Evolutionary conservation across 2,329 filamentous ascomycete species (phyloP).

Genomic region (Trichoderma cornu-damae): DNA sequence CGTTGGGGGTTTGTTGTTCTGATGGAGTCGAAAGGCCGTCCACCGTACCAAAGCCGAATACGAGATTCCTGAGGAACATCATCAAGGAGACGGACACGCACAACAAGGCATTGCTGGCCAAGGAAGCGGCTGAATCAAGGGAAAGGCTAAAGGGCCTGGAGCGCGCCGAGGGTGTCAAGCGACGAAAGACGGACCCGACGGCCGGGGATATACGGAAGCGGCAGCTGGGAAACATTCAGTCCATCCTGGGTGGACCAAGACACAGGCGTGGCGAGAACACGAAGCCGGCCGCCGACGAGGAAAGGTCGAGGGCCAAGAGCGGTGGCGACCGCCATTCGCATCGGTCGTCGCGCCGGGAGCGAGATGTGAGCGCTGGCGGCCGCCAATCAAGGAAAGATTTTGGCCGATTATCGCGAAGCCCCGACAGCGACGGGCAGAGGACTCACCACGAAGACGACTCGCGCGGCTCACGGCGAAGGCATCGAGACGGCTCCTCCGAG

Average conservation of each 20-base stretch:
- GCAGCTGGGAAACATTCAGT: slow-evolving; percentile 57
- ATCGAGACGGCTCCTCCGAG: slow-evolving; percentile 5
- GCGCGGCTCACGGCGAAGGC: slow-evolving; percentile 19
- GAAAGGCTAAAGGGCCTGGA: slow-evolving; percentile 62
- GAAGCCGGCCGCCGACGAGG: slow-evolving; percentile 18
- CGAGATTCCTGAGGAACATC: slow-evolving; percentile 79
- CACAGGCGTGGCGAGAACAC: slow-evolving; percentile 25
- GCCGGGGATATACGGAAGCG: slow-evolving; percentile 49
- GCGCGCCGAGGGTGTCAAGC: slow-evolving; percentile 41
- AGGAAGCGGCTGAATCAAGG: slow-evolving; percentile 73
- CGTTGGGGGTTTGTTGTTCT: slow-evolving; percentile 5
- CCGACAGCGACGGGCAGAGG: slow-evolving; percentile 18
- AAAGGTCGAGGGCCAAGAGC: slow-evolving; percentile 18
- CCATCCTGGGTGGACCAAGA: slow-evolving; percentile 46
- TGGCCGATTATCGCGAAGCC: slow-evolving; percentile 26
- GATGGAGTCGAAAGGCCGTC: slow-evolving; percentile 50
- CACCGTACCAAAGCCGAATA: slow-evolving; percentile 81
- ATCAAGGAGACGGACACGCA: slow-evolving; percentile 84
- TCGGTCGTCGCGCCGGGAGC: slow-evolving; percentile 17
- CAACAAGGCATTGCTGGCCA: slow-evolving; percentile 80
- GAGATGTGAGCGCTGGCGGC: slow-evolving; percentile 18
- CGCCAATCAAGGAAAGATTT: slow-evolving; percentile 20
- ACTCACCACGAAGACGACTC: slow-evolving; percentile 20
- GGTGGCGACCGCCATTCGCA: slow-evolving; percentile 1
- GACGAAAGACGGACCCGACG: slow-evolving; percentile 41